A percentile compares a stretch with the other conserved stretches of the same genome.
These are phyloP conservation scores for Sugiyamaella grinbergsii DNA, from an alignment of 1,139 yeast genomes.

Conservation along the genomic window DNA sequence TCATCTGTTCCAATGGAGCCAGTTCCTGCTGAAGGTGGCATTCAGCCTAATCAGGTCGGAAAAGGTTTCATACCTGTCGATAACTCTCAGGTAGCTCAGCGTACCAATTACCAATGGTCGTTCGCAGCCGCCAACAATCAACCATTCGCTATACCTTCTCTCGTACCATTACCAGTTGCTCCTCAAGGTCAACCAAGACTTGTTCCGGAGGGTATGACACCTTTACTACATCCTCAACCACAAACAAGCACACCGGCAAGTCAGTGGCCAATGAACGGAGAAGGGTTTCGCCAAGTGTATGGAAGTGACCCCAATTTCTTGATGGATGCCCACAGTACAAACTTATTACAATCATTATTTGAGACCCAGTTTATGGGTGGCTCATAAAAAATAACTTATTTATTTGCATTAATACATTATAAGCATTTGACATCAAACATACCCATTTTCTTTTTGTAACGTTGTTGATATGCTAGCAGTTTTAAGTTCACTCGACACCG, in stretches of 20 bases:
- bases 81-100: background rate
- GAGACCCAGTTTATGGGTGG: conserved; percentile 15
- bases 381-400: conserved; percentile 4
- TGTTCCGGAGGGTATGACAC: conserved; percentile 12
- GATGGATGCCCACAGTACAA: conserved; percentile 33
- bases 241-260: conserved; percentile 6
- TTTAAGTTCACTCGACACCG: conserved; percentile 55
- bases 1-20: conserved; percentile 8
- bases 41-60: background rate
- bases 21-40: background rate
- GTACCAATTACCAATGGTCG: conserved; percentile 22
- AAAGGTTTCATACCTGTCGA: background rate
- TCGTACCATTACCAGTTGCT: conserved; percentile 7
- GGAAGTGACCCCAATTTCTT: conserved; percentile 26
- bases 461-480: no score
- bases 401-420: conserved; percentile 2
- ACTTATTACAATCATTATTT: conserved; percentile 28
- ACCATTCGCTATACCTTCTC: conserved; percentile 4
- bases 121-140: conserved; percentile 18
- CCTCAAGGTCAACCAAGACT: conserved; percentile 14
- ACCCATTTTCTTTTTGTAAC: no score
- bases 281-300: conserved; percentile 8
- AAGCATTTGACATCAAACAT: no score
- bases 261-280: conserved; percentile 17
- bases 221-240: conserved; percentile 14